Conservation (phyloP, 257 asterid species). For the Schizonepeta tenuifolia region DNA sequence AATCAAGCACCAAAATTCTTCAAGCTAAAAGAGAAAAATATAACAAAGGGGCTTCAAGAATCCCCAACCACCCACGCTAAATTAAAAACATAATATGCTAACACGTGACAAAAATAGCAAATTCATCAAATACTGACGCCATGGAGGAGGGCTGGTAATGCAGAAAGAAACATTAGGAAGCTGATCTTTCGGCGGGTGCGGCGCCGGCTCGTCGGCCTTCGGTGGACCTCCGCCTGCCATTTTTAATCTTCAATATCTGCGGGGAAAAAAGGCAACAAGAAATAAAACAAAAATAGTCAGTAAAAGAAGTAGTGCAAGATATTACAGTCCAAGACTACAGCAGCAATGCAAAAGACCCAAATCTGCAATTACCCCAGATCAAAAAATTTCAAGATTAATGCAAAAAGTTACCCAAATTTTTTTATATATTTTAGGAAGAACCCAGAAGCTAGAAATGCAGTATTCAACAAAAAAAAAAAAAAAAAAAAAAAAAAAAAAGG, state of each 20-base stretch:
- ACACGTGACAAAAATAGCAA: conserved; percentile 20
- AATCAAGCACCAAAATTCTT: conserved; percentile 24
- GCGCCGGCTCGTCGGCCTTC: conserved; percentile 78
- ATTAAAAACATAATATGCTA: conserved; percentile 27
- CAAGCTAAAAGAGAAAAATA: conserved; percentile 28
- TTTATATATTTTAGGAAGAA: conserved; percentile 15
- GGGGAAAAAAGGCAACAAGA: background rate
- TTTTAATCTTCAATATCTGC: conserved; percentile 37
- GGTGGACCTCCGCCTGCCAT: conserved; percentile 77
- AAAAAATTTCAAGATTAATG: conserved; percentile 30
- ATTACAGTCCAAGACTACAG: conserved; percentile 9
- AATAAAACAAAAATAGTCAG: background rate
- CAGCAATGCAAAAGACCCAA: conserved; percentile 40
- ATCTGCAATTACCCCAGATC: conserved; percentile 42
- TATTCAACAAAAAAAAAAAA: conserved; percentile 22
- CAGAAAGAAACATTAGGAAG: conserved; percentile 89
- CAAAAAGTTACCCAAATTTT: conserved; percentile 21
- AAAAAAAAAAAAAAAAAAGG: conserved; percentile 17
- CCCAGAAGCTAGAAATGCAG: conserved; percentile 31
- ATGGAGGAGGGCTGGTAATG: conserved; percentile 97
- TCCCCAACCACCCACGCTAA: conserved; percentile 34
- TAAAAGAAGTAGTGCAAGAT: conserved; percentile 26
- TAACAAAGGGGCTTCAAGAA: conserved; percentile 27
- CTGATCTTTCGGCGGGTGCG: conserved; percentile 96
- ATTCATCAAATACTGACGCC: conserved; percentile 68